Evolutionary conservation across 192 early-diverging fungal species (phyloP).

Genomic region (Haplosporangium gracile): DNA sequence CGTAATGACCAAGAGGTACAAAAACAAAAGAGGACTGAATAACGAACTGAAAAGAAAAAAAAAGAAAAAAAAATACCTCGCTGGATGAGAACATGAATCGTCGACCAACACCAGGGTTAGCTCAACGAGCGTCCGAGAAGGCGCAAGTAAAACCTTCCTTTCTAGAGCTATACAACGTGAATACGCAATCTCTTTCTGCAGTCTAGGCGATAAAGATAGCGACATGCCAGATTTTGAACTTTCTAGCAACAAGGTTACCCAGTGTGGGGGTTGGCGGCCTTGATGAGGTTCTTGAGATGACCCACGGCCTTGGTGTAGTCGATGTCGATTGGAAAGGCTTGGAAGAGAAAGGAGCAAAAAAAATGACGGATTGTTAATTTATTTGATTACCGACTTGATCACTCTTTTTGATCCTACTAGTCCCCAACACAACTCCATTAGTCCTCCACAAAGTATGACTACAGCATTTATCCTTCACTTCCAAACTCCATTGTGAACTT

Average conservation of each 20-base stretch:
- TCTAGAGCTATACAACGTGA: no score
- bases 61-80: no score
- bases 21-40: no score
- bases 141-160: no score
- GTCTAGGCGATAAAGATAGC: no score
- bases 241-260: background rate
- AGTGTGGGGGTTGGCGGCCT: background rate
- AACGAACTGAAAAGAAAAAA: no score
- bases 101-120: no score
- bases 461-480: conserved; percentile 37
- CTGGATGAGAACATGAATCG: no score
- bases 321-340: background rate
- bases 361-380: background rate
- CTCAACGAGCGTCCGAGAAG: no score
- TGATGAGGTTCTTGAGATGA: background rate
- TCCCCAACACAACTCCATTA: background rate
- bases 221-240: background rate
- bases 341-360: background rate
- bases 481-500: conserved; percentile 91
- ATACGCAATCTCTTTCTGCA: no score
- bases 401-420: background rate
- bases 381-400: background rate
- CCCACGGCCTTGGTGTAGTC: background rate
- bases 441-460: background rate
- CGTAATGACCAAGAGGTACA: no score